Evolutionary conservation across 352 stramenopile species (phyloP), one percentile per base, ranked within the genome.

Genomic region (Pythium chondricola): DNA sequence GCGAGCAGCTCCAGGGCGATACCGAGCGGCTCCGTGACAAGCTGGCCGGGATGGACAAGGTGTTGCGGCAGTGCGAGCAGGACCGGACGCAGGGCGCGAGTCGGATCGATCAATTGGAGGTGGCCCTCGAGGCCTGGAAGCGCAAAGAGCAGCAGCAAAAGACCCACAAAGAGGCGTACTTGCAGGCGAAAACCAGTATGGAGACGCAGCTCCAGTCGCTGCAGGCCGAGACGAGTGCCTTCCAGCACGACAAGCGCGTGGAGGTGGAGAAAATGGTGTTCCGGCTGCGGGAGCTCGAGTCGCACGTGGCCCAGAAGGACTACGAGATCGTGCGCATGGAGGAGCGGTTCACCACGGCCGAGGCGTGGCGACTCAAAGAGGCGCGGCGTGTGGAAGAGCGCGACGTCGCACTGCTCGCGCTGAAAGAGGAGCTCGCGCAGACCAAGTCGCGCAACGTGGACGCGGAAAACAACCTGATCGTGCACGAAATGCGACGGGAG

Each of bases 321-420:
- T 83, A 83, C 47, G 71, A 83, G 52, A 43, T 58, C 13, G 45
- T 50, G 17, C 61, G 66, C 9, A 43, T 73, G 7, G 61, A 81
- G 49, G 69, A 81, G 44, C 58, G 58, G 18, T 81, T 77, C 42
- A 48, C 57, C 16, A 77, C 70, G 49, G 69, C 69, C 1, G 69
- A 81, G 48, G 47, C 64, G 10, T 81, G 69, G 69, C 60, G 66
- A 8, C 48, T 63, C 11, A 77, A 77, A 32, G 69, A 81, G 67
- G 61, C 63, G 14, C 56, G 64, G 8, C 65, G 71, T 2, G 71
- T 83, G 18, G 71, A 83, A 47, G 67, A 77, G 43, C 71, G 71
- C 18, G 71, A 80, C 45, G 35, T 35, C 2, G 63, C 79, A 29
- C n/a, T 80, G 4, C 53, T 79, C 36, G 67, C 74, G 33, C 36